Conservation (phyloP, 208 protist species). For the Crithidia expoeki region DNA sequence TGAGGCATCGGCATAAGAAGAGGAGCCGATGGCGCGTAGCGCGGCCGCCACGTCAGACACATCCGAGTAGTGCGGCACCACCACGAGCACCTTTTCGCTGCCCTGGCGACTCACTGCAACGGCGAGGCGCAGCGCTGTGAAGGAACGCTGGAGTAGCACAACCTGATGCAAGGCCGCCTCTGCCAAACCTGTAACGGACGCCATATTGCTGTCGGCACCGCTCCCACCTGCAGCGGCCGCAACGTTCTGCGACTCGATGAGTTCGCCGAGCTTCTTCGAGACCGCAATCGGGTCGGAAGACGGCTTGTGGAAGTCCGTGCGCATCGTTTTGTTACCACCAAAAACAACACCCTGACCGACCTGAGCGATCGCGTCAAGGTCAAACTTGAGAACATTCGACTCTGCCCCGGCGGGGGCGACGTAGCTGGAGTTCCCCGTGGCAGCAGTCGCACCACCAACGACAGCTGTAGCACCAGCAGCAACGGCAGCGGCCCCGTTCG, state of each 20-base stretch:
- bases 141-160: slow-evolving; percentile 49
- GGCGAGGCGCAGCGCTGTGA: slow-evolving; percentile 56
- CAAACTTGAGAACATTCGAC: slow-evolving; percentile 88
- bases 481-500: background rate
- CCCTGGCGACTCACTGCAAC: slow-evolving; percentile 31
- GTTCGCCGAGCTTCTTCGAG: slow-evolving; percentile 40
- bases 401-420: slow-evolving; percentile 39
- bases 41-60: slow-evolving; percentile 52
- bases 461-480: slow-evolving; percentile 5
- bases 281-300: slow-evolving; percentile 42
- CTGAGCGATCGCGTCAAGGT: slow-evolving; percentile 80
- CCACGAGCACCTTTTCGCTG: slow-evolving; percentile 71
- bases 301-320: slow-evolving; percentile 63
- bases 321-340: slow-evolving; percentile 71
- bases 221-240: background rate
- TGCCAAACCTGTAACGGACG: slow-evolving; percentile 25
- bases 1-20: too few relatives aligned
- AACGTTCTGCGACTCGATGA: slow-evolving; percentile 42
- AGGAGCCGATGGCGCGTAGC: slow-evolving; percentile 38
- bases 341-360: slow-evolving; percentile 84
- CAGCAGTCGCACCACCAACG: background rate
- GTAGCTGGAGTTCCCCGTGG: slow-evolving; percentile 38
- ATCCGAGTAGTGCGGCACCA: slow-evolving; percentile 82
- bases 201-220: background rate
- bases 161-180: slow-evolving; percentile 46